Evolutionary conservation across 306 rosid genomes (phyloP).

Genomic region (Carpinus viminea): DNA sequence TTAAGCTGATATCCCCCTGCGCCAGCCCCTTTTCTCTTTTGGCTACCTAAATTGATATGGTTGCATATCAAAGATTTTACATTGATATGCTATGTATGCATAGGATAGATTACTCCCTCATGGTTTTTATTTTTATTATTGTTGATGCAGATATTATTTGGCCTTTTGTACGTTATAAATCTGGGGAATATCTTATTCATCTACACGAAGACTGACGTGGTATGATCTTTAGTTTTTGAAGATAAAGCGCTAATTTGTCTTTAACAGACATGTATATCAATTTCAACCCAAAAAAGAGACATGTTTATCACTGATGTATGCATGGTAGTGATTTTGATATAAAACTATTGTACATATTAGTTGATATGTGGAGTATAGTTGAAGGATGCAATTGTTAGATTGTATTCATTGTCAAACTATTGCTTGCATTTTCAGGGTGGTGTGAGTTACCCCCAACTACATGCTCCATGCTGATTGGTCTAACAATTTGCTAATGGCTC

Average conservation of each 20-base stretch:
- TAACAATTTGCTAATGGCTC: not conserved
- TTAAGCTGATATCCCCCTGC: not conserved
- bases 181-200: conserved; percentile 64
- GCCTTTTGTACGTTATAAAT: conserved; percentile 70
- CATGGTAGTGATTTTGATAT: not conserved
- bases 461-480: not conserved
- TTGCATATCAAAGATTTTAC: not conserved
- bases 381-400: not conserved
- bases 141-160: conserved; percentile 72
- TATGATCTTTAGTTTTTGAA: conserved; percentile 28
- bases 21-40: not conserved
- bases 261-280: not conserved
- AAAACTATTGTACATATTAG: not conserved
- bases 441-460: not conserved
- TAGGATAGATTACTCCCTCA: not conserved
- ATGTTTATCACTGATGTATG: not conserved
- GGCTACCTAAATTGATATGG: not conserved
- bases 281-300: not conserved
- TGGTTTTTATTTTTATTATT: not conserved
- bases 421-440: not conserved
- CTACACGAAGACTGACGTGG: conserved; percentile 79
- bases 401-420: not conserved
- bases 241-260: not conserved
- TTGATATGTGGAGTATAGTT: not conserved
- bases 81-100: not conserved